Evolutionary conservation across 768 basidiomycete genomes (phyloP).

Genomic region (Rubroboletus satanas): DNA sequence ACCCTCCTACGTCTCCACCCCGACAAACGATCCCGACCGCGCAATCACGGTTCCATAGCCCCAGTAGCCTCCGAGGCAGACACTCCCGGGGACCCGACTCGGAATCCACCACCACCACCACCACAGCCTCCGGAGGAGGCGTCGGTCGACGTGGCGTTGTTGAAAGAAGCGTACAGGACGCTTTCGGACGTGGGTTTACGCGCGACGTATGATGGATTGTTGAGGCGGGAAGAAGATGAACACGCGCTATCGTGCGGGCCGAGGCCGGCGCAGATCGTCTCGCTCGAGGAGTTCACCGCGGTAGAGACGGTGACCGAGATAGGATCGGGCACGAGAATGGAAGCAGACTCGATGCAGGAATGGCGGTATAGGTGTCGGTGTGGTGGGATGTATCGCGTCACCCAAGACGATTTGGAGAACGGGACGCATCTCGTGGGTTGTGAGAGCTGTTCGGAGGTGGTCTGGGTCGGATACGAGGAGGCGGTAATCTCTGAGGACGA

Average conservation of each 20-base stretch:
- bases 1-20: constrained; percentile 65
- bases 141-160: constrained; percentile 45
- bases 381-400: constrained; percentile 61
- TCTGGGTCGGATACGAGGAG: constrained; percentile 80
- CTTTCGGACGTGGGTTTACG: constrained; percentile 52
- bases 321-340: constrained; percentile 25
- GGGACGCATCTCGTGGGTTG: constrained; percentile 75
- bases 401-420: constrained; percentile 55
- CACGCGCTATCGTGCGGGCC: constrained; percentile 33
- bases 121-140: background rate
- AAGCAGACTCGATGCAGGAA: constrained; percentile 25
- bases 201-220: constrained; percentile 44
- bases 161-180: constrained; percentile 66
- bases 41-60: constrained; percentile 14
- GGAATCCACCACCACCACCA: background rate
- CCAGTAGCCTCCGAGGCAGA: background rate
- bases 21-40: constrained; percentile 40
- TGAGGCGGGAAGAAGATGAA: constrained; percentile 6
- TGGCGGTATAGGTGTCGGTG: constrained; percentile 73
- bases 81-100: constrained; percentile 22
- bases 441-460: constrained; percentile 71
- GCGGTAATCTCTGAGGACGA: constrained; percentile 23
- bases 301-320: background rate
- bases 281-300: constrained; percentile 63
- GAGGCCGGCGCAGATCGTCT: constrained; percentile 74